These are phyloP conservation scores for Allium fistulosum DNA, from an alignment of 106 monocot species.

Conservation along the genomic window DNA sequence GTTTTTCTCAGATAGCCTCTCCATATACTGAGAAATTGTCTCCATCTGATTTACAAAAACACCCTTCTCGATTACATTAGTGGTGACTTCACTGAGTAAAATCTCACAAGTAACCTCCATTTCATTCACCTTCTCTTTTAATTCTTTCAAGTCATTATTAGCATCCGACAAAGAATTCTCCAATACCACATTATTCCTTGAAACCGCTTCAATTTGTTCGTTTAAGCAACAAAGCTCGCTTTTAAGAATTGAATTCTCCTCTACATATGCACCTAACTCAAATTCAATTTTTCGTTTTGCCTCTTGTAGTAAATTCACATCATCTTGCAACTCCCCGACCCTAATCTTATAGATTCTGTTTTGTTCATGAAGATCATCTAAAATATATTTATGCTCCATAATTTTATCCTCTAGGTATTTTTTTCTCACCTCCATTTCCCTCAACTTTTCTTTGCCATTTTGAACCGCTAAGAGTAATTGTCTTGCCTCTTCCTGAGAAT, in stretches of 20 bases:
- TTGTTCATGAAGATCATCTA: conserved; percentile 9
- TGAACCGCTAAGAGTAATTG: conserved; percentile 17
- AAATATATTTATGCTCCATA: not conserved
- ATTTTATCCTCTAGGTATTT: conserved; percentile 33
- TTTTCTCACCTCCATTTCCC: conserved; percentile 28
- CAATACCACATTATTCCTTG: conserved; percentile 24
- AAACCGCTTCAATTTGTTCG: conserved; percentile 36
- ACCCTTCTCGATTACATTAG: conserved; percentile 23
- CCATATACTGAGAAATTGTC: conserved; percentile 16
- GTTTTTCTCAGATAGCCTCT: conserved; percentile 25
- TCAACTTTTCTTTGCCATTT: conserved; percentile 21
- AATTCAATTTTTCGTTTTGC: conserved; percentile 19
- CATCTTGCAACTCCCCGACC: conserved; percentile 23
- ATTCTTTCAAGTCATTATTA: conserved; percentile 29
- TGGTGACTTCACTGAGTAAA: conserved; percentile 22
- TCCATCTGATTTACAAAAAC: conserved; percentile 16
- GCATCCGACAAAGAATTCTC: conserved; percentile 30
- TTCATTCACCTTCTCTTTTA: conserved; percentile 21
- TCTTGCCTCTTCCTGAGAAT: conserved; percentile 34
- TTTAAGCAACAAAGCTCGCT: not conserved
- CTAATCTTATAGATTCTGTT: not conserved
- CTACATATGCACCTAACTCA: conserved; percentile 21
- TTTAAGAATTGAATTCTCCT: conserved; percentile 26
- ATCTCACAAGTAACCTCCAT: conserved; percentile 18
- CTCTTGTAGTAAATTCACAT: conserved; percentile 27